Base-by-base conservation (phyloP, 2,329 filamentous ascomycete genomes). In the Lasiodiplodia hormozganensis region DNA sequence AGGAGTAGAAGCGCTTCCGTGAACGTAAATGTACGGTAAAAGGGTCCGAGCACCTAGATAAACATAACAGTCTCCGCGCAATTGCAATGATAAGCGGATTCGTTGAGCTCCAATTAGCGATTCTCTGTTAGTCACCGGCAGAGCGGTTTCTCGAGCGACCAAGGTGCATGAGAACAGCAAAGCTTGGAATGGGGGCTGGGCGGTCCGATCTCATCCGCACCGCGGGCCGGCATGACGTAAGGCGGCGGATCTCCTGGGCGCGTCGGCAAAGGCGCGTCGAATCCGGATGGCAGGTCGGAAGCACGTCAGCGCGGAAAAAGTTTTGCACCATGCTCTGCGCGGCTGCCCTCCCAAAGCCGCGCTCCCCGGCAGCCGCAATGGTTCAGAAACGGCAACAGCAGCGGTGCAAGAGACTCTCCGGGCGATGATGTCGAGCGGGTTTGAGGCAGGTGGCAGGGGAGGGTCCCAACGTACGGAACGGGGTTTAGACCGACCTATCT, bases 221-320 rank as follows among this genome's bases (percentile, higher is more conserved):
- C 28, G 28, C 57, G 57, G 57, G 34, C 38, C 38, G 38, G 38
- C 25, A 62, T 62, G 57, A 62, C 57, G 57, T 62, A 62, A 34
- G 57, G 40, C 18, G 8, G 40, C 25, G 25, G 57, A 62, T 65
- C 51, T 10, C 18, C 14, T 25, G 16, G 7, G 18, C 25, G 62
- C 31, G 49, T 16, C 49, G 49, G 52, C 47, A 54, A 23, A 54
- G 21, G n/a, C 31, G 43, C 23, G 25, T 34, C 57, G 40, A 31
- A 18, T 5, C 38, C 57, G 57, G 57, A 31, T 31, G 38, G 40
- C 40, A 25, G 40, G 25, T 21, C 21, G 21, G 38, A 25, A 16
- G 57, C 57, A 49, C 40, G 57, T 51, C 57, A 62, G 57, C 57
- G 38, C 57, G 16, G 34, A 28, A 62, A 62, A 62, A 31, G 40